Evolutionary conservation across 768 basidiomycete genomes (phyloP).

Genomic region (Tylopilus plumbeoviolaceoides): DNA sequence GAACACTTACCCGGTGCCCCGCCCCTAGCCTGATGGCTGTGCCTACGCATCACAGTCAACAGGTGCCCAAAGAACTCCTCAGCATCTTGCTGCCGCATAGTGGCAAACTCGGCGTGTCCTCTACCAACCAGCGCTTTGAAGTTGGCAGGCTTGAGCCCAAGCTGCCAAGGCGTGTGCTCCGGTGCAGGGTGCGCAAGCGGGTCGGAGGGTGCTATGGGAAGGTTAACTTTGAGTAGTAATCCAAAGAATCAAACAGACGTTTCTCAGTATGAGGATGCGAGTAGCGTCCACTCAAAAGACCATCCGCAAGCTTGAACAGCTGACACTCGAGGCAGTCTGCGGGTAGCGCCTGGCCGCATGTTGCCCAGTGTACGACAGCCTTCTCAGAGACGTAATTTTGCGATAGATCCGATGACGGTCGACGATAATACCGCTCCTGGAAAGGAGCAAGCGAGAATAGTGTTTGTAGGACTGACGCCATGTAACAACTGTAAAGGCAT

Average conservation of each 20-base stretch:
- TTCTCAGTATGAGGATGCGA: constrained; percentile 51
- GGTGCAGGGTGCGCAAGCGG: constrained; percentile 30
- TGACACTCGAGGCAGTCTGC: constrained; percentile 93
- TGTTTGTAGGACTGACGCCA: constrained; percentile 89
- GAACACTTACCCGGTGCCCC: constrained; percentile 32
- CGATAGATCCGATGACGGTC: constrained; percentile 11
- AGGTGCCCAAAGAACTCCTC: constrained; percentile 92
- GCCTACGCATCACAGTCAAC: constrained; percentile 65
- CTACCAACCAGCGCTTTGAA: constrained; percentile 91
- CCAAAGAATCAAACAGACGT: constrained; percentile 13
- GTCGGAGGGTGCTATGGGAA: constrained; percentile 24
- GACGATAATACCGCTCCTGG: constrained; percentile 59
- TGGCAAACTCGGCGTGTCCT: constrained; percentile 90
- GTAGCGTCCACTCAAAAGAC: constrained; percentile 89
- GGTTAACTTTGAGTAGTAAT: constrained; percentile 8
- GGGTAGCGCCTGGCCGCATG: constrained; percentile 65
- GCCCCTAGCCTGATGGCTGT: constrained; percentile 46
- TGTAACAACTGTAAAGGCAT: constrained; percentile 71
- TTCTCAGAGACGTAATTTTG: constrained; percentile 22
- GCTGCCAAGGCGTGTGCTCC: constrained; percentile 45
- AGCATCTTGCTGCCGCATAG: constrained; percentile 96
- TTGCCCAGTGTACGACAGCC: constrained; percentile 48
- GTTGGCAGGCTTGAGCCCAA: constrained; percentile 73
- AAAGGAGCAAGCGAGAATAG: constrained; percentile 80
- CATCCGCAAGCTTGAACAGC: constrained; percentile 88